Conservation (phyloP, 2,329 filamentous ascomycete genomes). For the Aspergillus quadrilineatus region DNA sequence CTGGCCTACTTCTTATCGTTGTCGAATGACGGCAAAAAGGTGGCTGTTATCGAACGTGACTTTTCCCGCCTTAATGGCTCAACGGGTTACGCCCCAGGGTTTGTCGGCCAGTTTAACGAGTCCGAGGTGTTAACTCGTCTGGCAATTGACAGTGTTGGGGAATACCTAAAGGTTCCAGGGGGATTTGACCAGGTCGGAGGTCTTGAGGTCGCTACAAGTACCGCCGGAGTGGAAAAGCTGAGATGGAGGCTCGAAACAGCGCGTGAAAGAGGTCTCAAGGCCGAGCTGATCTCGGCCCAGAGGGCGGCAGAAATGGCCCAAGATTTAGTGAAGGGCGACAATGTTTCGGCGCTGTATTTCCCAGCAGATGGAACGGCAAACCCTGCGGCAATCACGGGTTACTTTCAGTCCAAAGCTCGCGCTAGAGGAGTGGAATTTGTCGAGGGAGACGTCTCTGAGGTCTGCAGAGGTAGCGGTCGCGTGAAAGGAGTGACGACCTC, state of each 20-base stretch:
- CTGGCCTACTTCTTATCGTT: conserved; percentile 33
- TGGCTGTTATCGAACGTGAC: conserved; percentile 30
- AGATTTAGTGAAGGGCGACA: conserved; percentile 27
- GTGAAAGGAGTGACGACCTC: conserved; percentile 22
- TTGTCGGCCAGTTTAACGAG: conserved; percentile 38
- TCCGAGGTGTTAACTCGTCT: conserved; percentile 31
- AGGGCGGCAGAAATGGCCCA: conserved; percentile 27
- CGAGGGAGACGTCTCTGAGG: conserved; percentile 21
- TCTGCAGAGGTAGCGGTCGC: conserved; percentile 19
- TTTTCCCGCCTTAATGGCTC: conserved; percentile 29
- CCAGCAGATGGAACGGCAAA: conserved; percentile 31
- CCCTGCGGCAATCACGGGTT: conserved; percentile 23
- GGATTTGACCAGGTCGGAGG: conserved; percentile 30
- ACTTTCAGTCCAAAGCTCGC: conserved; percentile 25
- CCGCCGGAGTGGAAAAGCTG: conserved; percentile 20
- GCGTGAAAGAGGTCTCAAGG: conserved; percentile 23
- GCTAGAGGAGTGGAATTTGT: conserved; percentile 24
- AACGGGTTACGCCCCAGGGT: conserved; percentile 36
- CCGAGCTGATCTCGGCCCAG: conserved; percentile 25
- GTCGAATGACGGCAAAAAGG: conserved; percentile 14
- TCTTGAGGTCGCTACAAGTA: conserved; percentile 26
- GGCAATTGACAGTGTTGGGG: conserved; percentile 31
- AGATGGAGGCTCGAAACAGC: conserved; percentile 21
- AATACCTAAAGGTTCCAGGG: conserved; percentile 29
- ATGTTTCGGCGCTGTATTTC: conserved; percentile 25